Evolutionary conservation across 306 rosid species (phyloP).

Genomic region (Echinosophora koreensis): DNA sequence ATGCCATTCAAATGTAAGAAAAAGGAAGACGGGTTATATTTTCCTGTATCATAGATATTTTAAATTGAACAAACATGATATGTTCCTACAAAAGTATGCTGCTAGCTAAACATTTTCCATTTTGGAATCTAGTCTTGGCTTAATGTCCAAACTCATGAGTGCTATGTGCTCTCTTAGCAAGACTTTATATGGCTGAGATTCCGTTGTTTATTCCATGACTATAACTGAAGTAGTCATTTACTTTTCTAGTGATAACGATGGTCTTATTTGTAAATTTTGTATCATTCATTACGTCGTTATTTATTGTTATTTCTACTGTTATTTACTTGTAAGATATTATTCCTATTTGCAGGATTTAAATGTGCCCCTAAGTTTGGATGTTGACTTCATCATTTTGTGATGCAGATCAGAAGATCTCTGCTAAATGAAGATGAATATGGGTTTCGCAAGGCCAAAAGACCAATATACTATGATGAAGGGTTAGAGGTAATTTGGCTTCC

Average conservation of each 20-base stretch:
- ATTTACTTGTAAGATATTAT: background rate
- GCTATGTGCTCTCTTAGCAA: background rate
- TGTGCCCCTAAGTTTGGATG: conserved; percentile 34
- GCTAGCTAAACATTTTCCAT: background rate
- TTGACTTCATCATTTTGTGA: conserved; percentile 34
- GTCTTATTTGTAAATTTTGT: conserved; percentile 23
- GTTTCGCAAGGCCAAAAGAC: conserved; percentile 82
- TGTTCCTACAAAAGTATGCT: background rate
- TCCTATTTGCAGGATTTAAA: conserved; percentile 18
- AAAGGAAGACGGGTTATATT: background rate
- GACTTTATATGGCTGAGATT: background rate
- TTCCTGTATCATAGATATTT: background rate
- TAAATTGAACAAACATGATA: background rate
- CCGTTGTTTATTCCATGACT: conserved; percentile 15
- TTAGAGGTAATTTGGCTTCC: conserved; percentile 68
- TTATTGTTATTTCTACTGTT: conserved; percentile 16
- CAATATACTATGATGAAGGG: conserved; percentile 90
- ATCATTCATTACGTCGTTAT: conserved; percentile 26
- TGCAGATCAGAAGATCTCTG: conserved; percentile 88
- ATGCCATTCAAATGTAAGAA: background rate
- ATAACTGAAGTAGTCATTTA: background rate
- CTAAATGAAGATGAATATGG: conserved; percentile 93
- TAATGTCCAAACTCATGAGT: background rate
- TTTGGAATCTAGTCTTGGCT: background rate
- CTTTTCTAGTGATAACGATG: background rate